Conservation (phyloP, 164 flowering plant genomes). For the Nymphaea colorata region DNA sequence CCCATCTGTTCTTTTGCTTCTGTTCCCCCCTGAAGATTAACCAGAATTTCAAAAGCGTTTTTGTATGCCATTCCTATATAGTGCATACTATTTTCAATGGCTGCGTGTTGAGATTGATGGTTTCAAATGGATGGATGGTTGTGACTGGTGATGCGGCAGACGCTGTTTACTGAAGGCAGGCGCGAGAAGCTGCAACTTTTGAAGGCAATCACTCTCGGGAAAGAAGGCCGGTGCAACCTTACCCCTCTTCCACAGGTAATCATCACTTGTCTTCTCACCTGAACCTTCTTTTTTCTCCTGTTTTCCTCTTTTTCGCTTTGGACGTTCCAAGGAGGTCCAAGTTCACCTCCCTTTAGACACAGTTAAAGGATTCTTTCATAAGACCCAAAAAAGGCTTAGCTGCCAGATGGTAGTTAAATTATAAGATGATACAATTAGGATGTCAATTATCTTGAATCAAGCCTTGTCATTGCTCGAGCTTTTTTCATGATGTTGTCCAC, state of each 20-base stretch:
- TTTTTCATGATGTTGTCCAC: no score
- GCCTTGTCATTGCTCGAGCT: no score
- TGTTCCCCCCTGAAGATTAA: background rate
- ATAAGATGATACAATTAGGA: background rate
- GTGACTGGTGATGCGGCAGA: slow-evolving; percentile 20
- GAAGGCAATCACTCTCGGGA: slow-evolving; percentile 47
- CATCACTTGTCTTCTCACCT: background rate
- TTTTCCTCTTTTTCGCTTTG: background rate
- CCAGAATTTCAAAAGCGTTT: no score
- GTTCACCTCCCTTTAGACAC: no score
- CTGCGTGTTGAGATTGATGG: no score
- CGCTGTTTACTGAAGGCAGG: slow-evolving; percentile 35
- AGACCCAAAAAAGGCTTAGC: no score
- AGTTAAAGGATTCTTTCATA: no score
- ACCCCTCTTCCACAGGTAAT: slow-evolving; percentile 58
- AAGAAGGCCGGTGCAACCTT: slow-evolving; percentile 22
- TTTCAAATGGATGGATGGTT: no score
- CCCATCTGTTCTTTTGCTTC: no score
- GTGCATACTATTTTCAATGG: no score
- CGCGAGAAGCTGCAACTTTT: slow-evolving; percentile 55
- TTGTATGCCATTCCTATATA: background rate
- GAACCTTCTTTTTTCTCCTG: background rate
- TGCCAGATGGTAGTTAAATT: background rate
- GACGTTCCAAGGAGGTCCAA: no score
- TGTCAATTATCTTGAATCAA: background rate